These are phyloP conservation scores for Sherardia arvensis DNA, from an alignment of 257 asterid genomes.

Conservation along the genomic window DNA sequence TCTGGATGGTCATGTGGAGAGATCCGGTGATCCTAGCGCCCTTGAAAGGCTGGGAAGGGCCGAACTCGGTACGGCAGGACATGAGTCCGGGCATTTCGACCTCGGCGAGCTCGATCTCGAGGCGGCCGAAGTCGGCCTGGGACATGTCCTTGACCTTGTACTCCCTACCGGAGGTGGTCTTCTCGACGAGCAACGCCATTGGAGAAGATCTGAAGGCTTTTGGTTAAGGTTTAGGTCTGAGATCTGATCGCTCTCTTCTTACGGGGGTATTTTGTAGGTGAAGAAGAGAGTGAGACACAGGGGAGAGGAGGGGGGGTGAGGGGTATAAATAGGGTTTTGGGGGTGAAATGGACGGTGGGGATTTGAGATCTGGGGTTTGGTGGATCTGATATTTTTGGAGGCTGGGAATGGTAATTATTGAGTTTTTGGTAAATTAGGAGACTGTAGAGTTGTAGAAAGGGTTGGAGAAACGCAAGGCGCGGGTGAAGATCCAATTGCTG, in stretches of 20 bases:
- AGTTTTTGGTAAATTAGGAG: no score
- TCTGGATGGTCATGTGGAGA: slow-evolving; percentile 81
- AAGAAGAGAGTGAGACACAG: slow-evolving; percentile 18
- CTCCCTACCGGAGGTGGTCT: slow-evolving; percentile 69
- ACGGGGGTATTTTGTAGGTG: neutral
- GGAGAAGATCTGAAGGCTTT: neutral
- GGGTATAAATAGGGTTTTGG: slow-evolving; percentile 24
- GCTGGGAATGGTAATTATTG: neutral
- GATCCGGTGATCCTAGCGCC: slow-evolving; percentile 75
- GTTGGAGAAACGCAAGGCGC: neutral
- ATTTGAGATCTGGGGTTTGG: slow-evolving; percentile 19
- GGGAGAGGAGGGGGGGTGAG: neutral
- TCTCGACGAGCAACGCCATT: slow-evolving; percentile 72
- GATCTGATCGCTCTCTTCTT: slow-evolving; percentile 13
- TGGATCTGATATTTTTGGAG: slow-evolving; percentile 3
- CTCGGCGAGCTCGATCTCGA: slow-evolving; percentile 81
- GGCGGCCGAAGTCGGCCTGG: slow-evolving; percentile 85
- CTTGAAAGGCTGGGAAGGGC: slow-evolving; percentile 65
- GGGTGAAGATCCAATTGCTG: neutral
- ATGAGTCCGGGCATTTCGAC: slow-evolving; percentile 86
- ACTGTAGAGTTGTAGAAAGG: neutral
- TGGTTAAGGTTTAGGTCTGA: neutral
- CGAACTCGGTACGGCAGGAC: slow-evolving; percentile 64
- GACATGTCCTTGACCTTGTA: slow-evolving; percentile 91
- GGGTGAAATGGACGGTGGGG: slow-evolving; percentile 16